Evolutionary conservation across 306 rosid species (phyloP), one percentile per base, ranked within the genome.

Genomic region (Bauhinia variegata): DNA sequence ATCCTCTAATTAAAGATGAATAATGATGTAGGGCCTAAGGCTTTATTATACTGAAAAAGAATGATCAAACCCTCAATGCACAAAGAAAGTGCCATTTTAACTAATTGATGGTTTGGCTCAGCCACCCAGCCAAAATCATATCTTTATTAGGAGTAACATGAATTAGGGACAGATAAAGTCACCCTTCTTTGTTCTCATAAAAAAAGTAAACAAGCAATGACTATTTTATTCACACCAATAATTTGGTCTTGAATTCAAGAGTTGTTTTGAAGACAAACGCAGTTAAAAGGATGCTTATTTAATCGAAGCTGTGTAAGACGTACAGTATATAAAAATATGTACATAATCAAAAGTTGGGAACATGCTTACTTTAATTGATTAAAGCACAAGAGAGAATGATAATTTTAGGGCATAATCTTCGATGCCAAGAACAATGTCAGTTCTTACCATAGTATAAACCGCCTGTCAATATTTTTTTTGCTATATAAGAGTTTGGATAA

Each of bases 341-440:
- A 47, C 46, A 66, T 56, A 17, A 68, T 54, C 56, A 41, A 33
- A 77, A 67, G 79, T 62, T 63, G 32, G 48, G 42, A 76, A 74
- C 79, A 78, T 78, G 88, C 80, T 59, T 57, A 39, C 43, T 59
- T 64, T 39, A 66, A 60, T 75, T 80, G 84, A 78, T 72, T 78
- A 75, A 77, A 79, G 80, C 80, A 68, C 65, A 67, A 67, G 58
- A 67, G 66, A 18, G 64, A 36, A 56, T 39, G 60, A 51, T 72
- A 59, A 3, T 48, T 65, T 42, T 6, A 47, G 68, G 61, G 44
- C 62, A 74, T 12, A 74, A 64, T 46, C 50, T 60, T 60, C 49
- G 67, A 71, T 70, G 78, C 62, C 48, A 76, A 60, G 75, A 63
- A 67, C 71, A 44, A 1, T 72, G 71, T 48, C 17, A 72, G 10